Evolutionary conservation across 177 flowering plant species (phyloP).

Genomic region (Telopea speciosissima): DNA sequence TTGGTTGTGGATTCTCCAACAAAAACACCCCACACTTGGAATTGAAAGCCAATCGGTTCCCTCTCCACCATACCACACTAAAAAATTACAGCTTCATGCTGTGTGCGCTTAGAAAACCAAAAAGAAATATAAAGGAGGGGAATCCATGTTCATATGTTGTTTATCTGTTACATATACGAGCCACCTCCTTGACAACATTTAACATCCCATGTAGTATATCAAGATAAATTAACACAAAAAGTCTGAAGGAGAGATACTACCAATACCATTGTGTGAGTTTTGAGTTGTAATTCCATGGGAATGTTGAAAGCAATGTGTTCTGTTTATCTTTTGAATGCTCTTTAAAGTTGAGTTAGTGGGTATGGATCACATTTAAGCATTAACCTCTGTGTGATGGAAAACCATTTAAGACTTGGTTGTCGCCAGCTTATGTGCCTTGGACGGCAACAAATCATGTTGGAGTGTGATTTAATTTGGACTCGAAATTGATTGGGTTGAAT

Average conservation of each 20-base stretch:
- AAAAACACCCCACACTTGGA: slow-evolving; percentile 73
- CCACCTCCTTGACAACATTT: too few relatives aligned
- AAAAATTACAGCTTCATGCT: slow-evolving; percentile 8
- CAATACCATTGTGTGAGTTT: too few relatives aligned
- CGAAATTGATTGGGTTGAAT: too few relatives aligned
- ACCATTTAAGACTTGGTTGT: slow-evolving; percentile 16
- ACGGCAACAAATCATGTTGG: slow-evolving; percentile 13
- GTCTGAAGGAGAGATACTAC: not conserved
- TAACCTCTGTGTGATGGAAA: slow-evolving; percentile 4
- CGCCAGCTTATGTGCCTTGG: slow-evolving; percentile 19
- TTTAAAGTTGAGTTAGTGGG: not conserved
- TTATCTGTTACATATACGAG: slow-evolving; percentile 12
- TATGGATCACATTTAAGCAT: slow-evolving; percentile 1
- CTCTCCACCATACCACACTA: slow-evolving; percentile 30
- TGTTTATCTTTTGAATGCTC: not conserved
- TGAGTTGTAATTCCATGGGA: not conserved
- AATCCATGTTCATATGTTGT: slow-evolving; percentile 21
- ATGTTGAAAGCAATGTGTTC: not conserved
- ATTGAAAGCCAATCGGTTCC: slow-evolving; percentile 43
- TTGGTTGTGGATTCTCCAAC: slow-evolving; percentile 89
- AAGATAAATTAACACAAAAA: not conserved
- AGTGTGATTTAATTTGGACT: too few relatives aligned
- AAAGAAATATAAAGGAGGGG: slow-evolving; percentile 20
- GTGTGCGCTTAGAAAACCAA: slow-evolving; percentile 11
- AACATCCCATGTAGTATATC: not conserved